phyloP scores from a whole-genome alignment of 192 early-diverging fungal species.

The Rhizophagus clarus region DNA sequence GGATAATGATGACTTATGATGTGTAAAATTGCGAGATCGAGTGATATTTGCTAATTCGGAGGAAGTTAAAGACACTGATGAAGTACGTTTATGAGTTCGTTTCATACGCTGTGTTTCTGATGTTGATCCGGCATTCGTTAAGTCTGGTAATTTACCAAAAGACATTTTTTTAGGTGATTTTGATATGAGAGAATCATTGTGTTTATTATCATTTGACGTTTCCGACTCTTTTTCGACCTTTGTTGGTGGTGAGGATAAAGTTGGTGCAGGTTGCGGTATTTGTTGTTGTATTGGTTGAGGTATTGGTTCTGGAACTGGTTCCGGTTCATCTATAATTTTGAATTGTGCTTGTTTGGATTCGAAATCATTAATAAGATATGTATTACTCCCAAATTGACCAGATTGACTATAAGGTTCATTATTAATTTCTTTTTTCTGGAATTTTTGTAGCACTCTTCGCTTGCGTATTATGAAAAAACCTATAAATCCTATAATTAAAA shows the following conservation, averaged over 20 bases:
- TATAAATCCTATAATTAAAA: background rate
- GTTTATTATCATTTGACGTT: background rate
- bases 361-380: background rate
- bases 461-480: slow-evolving; percentile 8
- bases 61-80: slow-evolving; percentile 18
- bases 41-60: slow-evolving; percentile 3
- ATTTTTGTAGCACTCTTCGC: background rate
- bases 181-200: background rate
- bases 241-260: background rate
- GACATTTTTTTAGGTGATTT: background rate
- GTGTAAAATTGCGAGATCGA: background rate
- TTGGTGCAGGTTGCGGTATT: background rate
- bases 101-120: slow-evolving; percentile 1
- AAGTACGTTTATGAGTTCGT: slow-evolving; percentile 21
- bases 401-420: slow-evolving; percentile 18
- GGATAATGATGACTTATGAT: slow-evolving; percentile 1
- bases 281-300: too few relatives aligned
- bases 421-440: background rate
- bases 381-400: slow-evolving; percentile 3
- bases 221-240: background rate
- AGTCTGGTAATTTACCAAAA: background rate
- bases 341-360: background rate
- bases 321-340: background rate
- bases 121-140: background rate
- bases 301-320: background rate